Percentiles rank a stretch among this genome's conserved stretches.
These are phyloP conservation scores for Plasmodium vivax DNA, from an alignment of 169 alveolate genomes.

Conservation along the genomic window DNA sequence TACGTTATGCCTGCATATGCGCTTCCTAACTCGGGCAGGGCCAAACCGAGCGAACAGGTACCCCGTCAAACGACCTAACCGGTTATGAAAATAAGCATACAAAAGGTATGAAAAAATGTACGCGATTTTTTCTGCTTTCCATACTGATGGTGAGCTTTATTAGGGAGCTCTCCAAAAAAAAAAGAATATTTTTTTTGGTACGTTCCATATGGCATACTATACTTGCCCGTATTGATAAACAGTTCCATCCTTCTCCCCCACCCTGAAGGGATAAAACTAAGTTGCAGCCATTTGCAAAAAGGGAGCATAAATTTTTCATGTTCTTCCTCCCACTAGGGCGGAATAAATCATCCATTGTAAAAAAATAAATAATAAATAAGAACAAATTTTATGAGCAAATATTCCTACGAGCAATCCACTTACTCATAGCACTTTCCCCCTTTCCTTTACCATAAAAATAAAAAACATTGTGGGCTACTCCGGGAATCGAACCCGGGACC, in stretches of 20 bases:
- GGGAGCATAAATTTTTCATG: background rate
- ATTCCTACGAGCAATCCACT: background rate
- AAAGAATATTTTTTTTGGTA: too few relatives aligned
- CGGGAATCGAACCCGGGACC: conserved; percentile 99
- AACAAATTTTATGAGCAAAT: background rate
- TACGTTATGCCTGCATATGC: background rate
- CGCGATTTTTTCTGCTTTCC: background rate
- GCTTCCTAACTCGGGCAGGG: background rate
- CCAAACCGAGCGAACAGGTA: background rate
- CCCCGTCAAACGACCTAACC: background rate
- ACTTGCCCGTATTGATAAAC: background rate
- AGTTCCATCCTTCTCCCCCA: background rate
- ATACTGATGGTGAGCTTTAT: background rate
- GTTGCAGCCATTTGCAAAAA: background rate
- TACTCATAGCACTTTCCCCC: background rate
- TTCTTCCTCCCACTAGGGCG: background rate
- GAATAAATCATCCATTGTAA: conserved; percentile 3
- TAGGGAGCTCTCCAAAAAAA: background rate
- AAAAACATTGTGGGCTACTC: conserved; percentile 90
- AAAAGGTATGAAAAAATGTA: background rate
- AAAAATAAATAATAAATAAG: background rate
- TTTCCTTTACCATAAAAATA: background rate
- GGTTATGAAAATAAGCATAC: background rate
- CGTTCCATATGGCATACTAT: background rate
- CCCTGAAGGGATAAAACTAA: background rate